phyloP scores from a whole-genome alignment of 495 filamentous ascomycete genomes.

The Penicillium crystallinum region DNA sequence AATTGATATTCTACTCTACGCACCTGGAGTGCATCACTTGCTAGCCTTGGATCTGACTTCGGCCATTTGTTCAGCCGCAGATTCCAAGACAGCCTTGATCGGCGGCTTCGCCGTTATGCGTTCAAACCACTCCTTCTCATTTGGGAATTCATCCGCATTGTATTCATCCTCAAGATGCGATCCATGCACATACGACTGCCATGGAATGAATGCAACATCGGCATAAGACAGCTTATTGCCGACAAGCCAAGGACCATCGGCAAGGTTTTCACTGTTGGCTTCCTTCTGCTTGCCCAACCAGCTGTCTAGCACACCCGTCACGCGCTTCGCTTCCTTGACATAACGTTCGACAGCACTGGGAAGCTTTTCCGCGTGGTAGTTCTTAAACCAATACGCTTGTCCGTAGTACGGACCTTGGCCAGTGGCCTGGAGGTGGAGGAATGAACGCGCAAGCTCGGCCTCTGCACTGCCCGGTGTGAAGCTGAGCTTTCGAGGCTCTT shows the following conservation, averaged over 20 bases:
- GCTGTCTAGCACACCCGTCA: conserved; percentile 48
- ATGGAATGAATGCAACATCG: conserved; percentile 2
- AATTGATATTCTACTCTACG: too few relatives aligned
- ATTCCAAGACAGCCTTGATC: conserved; percentile 2
- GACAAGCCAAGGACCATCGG: conserved; percentile 40
- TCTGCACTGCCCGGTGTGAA: conserved; percentile 38
- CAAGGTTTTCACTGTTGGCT: conserved; percentile 23
- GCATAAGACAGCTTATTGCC: conserved; percentile 37
- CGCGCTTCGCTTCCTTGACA: conserved; percentile 49
- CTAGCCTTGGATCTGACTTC: not conserved
- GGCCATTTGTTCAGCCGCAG: not conserved
- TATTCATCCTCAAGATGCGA: conserved; percentile 46
- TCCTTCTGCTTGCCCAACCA: conserved; percentile 37
- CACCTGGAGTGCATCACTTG: not conserved
- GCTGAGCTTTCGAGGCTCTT: conserved; percentile 43
- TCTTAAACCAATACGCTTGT: conserved; percentile 45
- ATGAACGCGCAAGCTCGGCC: conserved; percentile 47
- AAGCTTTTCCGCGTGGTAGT: conserved; percentile 48
- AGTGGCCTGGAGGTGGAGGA: conserved; percentile 20
- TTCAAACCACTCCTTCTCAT: conserved; percentile 25
- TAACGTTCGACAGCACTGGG: conserved; percentile 51
- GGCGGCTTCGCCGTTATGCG: not conserved
- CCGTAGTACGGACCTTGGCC: conserved; percentile 60
- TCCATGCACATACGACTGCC: conserved; percentile 39
- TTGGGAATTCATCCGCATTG: conserved; percentile 10